Percentiles rank a stretch among this genome's conserved stretches.
Conservation (phyloP, 2,329 filamentous ascomycete species). For the Penicillium hordei region DNA sequence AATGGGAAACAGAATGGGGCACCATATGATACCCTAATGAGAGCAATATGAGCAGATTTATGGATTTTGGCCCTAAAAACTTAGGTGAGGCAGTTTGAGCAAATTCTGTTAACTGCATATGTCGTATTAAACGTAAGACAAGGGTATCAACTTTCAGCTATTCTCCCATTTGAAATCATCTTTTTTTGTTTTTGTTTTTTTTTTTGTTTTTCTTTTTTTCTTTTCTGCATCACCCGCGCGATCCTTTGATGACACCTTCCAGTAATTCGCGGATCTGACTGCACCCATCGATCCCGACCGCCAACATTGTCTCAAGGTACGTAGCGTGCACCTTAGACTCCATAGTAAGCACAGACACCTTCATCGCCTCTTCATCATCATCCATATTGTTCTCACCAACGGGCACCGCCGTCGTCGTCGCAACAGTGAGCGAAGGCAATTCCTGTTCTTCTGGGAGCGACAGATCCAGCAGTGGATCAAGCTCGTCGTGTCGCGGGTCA, state of each 20-base stretch:
- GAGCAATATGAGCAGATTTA: constrained; percentile 6
- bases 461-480: constrained; percentile 47
- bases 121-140: constrained; percentile 2
- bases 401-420: constrained; percentile 54
- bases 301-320: constrained; percentile 86
- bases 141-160: constrained; percentile 9
- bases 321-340: constrained; percentile 81
- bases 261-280: constrained; percentile 79
- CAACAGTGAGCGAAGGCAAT: constrained; percentile 83
- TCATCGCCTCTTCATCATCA: constrained; percentile 47
- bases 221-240: constrained; percentile 15
- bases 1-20: neutral
- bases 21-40: neutral
- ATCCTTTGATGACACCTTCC: constrained; percentile 72
- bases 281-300: constrained; percentile 88
- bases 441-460: constrained; percentile 61
- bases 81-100: constrained; percentile 9
- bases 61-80: neutral
- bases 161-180: neutral
- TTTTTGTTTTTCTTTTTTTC: neutral
- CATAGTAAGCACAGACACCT: constrained; percentile 76
- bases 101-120: constrained; percentile 1
- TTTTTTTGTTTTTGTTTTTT: neutral
- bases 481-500: constrained; percentile 42
- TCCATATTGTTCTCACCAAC: constrained; percentile 58